Conservation (phyloP, 208 protist genomes). For the Balamuthia mandrillaris region DNA sequence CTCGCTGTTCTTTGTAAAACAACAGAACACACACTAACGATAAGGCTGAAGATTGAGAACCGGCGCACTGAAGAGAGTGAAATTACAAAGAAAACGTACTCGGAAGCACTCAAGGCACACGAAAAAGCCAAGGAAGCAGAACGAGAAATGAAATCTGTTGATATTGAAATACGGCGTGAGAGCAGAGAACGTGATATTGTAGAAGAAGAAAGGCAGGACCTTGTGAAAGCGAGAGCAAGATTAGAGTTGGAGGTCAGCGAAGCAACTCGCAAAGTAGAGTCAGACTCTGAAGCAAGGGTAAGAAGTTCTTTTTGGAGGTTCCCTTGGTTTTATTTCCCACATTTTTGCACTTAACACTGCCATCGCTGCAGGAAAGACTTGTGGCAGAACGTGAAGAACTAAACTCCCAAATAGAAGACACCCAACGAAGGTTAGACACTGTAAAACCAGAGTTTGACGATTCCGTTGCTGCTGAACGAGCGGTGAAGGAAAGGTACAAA, state of each 20-base stretch:
- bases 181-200: conserved; percentile 18
- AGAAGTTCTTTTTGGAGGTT: neutral
- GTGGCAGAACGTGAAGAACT: conserved; percentile 55
- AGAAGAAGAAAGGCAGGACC: conserved; percentile 31
- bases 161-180: conserved; percentile 12
- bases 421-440: conserved; percentile 38
- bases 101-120: neutral
- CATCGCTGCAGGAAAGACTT: neutral
- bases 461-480: conserved; percentile 52
- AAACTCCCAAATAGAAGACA: conserved; percentile 51
- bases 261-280: neutral
- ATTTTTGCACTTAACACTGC: too few species aligned
- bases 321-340: too few species aligned
- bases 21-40: neutral
- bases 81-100: neutral
- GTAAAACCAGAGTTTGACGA: conserved; percentile 62
- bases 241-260: conserved; percentile 39
- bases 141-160: neutral
- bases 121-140: conserved; percentile 12
- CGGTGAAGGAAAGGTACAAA: conserved; percentile 5
- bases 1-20: too few species aligned
- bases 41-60: neutral
- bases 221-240: conserved; percentile 28
- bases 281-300: neutral
- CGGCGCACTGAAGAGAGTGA: neutral